Conservation (phyloP, 805 yeast genomes). For the Metschnikowia picachoensis region DNA sequence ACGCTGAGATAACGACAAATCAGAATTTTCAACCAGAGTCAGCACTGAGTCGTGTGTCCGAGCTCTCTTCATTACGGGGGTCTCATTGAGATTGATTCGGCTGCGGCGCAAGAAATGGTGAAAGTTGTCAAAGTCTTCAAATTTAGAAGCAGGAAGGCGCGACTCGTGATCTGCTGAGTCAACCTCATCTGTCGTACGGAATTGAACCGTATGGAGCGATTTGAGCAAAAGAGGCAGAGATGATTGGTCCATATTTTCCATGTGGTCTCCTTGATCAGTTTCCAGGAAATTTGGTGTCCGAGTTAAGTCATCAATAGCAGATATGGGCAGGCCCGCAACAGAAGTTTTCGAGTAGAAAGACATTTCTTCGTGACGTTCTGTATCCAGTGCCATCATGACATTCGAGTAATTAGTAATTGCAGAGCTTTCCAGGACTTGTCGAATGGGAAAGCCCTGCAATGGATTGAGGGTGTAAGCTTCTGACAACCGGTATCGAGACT, state of each 20-base stretch:
- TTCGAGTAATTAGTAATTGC: conserved; percentile 14
- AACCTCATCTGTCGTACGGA: not conserved
- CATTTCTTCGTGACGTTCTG: not conserved
- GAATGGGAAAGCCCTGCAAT: conserved; percentile 19
- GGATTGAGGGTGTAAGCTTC: conserved; percentile 38
- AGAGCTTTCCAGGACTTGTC: conserved; percentile 15
- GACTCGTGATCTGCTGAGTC: conserved; percentile 5
- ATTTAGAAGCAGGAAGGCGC: conserved; percentile 3
- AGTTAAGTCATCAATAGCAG: not conserved
- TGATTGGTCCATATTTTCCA: not conserved
- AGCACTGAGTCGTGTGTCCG: conserved; percentile 25
- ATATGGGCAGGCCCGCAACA: conserved; percentile 2
- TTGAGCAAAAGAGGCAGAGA: conserved; percentile 11
- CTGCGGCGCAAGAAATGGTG: conserved; percentile 30
- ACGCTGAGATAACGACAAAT: not conserved
- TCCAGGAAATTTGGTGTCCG: conserved; percentile 5
- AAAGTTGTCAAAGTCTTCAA: conserved; percentile 22
- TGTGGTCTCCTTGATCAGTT: not conserved
- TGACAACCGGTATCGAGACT: conserved; percentile 38
- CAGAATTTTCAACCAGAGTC: conserved; percentile 3
- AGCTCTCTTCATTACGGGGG: conserved; percentile 26
- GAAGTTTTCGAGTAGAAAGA: conserved; percentile 1
- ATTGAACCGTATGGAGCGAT: not conserved
- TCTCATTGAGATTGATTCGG: conserved; percentile 27
- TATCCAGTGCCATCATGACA: conserved; percentile 11